Percentiles rank a stretch among this genome's conserved stretches.
Conservation (phyloP, 2,329 filamentous ascomycete genomes). For the Sphaerulina vaccinii region DNA sequence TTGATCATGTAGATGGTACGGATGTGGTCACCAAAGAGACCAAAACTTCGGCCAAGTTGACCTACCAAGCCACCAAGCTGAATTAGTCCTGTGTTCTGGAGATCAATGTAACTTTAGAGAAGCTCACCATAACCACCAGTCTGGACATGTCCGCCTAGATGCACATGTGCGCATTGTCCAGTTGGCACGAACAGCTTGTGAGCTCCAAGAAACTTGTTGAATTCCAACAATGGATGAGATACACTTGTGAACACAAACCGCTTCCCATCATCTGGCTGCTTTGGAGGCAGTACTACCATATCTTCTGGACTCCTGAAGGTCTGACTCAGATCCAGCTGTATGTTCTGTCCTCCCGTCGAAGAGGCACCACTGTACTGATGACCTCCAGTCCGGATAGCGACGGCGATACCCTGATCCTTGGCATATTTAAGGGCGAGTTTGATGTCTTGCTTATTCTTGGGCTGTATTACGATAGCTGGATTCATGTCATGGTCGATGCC, state of each 20-base stretch:
- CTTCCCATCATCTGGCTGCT: slow-evolving; percentile 19
- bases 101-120: background rate
- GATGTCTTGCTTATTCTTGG: slow-evolving; percentile 47
- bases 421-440: slow-evolving; percentile 44
- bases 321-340: slow-evolving; percentile 48
- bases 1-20: slow-evolving; percentile 34
- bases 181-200: slow-evolving; percentile 48
- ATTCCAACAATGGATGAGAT: slow-evolving; percentile 45
- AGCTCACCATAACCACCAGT: slow-evolving; percentile 48
- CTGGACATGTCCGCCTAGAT: slow-evolving; percentile 50
- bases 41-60: slow-evolving; percentile 49
- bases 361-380: slow-evolving; percentile 54
- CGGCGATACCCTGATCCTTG: slow-evolving; percentile 41
- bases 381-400: slow-evolving; percentile 50
- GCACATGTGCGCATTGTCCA: slow-evolving; percentile 49
- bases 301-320: slow-evolving; percentile 36
- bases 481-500: slow-evolving; percentile 25
- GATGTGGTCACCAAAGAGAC: slow-evolving; percentile 37
- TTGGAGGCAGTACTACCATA: slow-evolving; percentile 1
- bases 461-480: slow-evolving; percentile 48
- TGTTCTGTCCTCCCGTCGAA: slow-evolving; percentile 46
- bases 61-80: background rate
- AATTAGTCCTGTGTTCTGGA: background rate
- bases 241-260: slow-evolving; percentile 64
- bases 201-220: slow-evolving; percentile 45